Conservation (phyloP, 257 asterid species). For the Orobanche coerulescens region DNA sequence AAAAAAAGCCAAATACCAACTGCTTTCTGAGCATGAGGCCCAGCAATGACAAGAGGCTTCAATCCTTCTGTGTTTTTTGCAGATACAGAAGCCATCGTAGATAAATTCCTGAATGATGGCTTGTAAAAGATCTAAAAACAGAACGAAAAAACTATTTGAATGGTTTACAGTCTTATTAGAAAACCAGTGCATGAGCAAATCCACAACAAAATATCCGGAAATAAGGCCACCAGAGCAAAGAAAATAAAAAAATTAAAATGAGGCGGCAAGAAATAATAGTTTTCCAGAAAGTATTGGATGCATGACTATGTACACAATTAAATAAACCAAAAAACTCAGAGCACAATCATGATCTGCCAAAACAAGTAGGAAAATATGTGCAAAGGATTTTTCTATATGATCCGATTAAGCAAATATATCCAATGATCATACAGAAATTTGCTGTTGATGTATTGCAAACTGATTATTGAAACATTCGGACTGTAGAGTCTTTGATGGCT, state of each 20-base stretch:
- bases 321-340: not conserved
- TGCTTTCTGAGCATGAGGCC: conserved; percentile 73
- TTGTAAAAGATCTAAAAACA: conserved; percentile 39
- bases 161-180: not conserved
- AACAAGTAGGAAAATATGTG: not conserved
- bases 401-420: not conserved
- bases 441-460: not conserved
- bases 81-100: conserved; percentile 44
- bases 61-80: conserved; percentile 38
- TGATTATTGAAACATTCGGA: not conserved
- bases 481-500: not conserved
- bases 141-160: not conserved
- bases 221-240: not conserved
- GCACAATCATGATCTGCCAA: not conserved
- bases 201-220: not conserved
- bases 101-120: conserved; percentile 38
- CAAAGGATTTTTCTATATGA: not conserved
- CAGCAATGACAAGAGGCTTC: conserved; percentile 75
- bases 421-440: not conserved
- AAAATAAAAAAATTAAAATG: not conserved
- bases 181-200: not conserved
- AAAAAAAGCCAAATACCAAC: conserved; percentile 90
- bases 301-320: not conserved
- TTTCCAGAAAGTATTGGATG: not conserved
- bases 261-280: not conserved